Percentiles rank a stretch among this genome's conserved stretches.
Evolutionary conservation across 129 eudicot species (phyloP).

Genomic region (Flaveria linearis): DNA sequence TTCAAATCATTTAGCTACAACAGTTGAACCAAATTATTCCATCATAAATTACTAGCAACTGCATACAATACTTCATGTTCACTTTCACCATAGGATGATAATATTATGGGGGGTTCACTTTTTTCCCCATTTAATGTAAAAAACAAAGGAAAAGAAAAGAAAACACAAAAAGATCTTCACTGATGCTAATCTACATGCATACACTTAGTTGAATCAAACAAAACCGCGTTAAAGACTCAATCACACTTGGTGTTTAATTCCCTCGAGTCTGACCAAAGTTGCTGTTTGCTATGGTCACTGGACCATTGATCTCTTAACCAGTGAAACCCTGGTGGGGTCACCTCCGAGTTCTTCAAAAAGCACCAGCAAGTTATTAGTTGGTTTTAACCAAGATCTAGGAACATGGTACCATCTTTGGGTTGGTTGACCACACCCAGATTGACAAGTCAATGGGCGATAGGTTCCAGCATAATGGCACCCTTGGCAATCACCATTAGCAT

Average conservation of each 20-base stretch:
- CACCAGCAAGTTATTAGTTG: conserved; percentile 69
- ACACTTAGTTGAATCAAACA: neutral
- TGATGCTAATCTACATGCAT: no score
- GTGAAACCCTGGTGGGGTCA: conserved; percentile 67
- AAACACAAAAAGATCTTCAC: neutral
- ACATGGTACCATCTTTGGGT: conserved; percentile 99
- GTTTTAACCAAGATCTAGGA: conserved; percentile 93
- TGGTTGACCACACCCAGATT: conserved; percentile 90
- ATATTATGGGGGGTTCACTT: no score
- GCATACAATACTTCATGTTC: conserved; percentile 19
- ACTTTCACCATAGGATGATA: neutral
- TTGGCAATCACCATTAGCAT: conserved; percentile 72
- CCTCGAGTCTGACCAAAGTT: conserved; percentile 22
- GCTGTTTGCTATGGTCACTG: conserved; percentile 15
- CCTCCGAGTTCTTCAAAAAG: conserved; percentile 95
- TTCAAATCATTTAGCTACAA: neutral
- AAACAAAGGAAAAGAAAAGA: no score
- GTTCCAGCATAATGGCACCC: conserved; percentile 71
- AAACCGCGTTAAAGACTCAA: conserved; percentile 18
- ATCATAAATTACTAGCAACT: conserved; percentile 16
- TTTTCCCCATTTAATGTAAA: no score
- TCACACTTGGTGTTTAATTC: neutral
- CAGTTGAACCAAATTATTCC: conserved; percentile 14
- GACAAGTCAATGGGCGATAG: conserved; percentile 72
- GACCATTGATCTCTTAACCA: conserved; percentile 69